Conservation (phyloP, 371 early-diverging fungal species). For the Sporodiniella umbellata region DNA sequence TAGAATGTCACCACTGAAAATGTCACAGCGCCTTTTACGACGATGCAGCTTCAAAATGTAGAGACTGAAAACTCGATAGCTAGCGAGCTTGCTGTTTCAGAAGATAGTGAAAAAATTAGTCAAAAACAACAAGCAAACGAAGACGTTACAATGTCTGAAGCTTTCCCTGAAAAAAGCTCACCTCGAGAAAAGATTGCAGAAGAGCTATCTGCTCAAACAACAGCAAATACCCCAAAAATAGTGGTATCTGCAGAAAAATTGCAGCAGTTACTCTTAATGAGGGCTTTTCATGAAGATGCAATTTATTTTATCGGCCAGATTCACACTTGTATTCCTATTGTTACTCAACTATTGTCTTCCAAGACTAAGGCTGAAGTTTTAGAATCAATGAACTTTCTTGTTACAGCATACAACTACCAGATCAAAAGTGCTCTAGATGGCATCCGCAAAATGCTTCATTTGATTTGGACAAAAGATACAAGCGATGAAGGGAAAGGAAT, state of each 20-base stretch:
- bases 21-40: constrained; percentile 4
- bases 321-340: constrained; percentile 64
- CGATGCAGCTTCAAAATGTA: constrained; percentile 2
- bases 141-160: constrained; percentile 15
- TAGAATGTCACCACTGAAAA: constrained; percentile 13
- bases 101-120: constrained; percentile 1
- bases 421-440: constrained; percentile 84
- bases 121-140: background rate
- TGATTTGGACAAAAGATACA: constrained; percentile 91
- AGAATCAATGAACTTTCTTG: constrained; percentile 94
- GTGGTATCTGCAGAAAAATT: constrained; percentile 50
- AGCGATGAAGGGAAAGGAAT: constrained; percentile 82
- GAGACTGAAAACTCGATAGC: background rate
- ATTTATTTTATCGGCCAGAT: constrained; percentile 79
- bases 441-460: constrained; percentile 90
- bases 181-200: too few relatives aligned
- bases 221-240: constrained; percentile 3
- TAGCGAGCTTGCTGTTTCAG: background rate
- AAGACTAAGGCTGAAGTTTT: constrained; percentile 89
- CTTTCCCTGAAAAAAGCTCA: constrained; percentile 15
- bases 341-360: constrained; percentile 84
- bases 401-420: constrained; percentile 76
- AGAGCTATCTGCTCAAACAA: background rate
- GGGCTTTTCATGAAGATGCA: constrained; percentile 84
- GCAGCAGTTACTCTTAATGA: constrained; percentile 60